phyloP scores from a whole-genome alignment of 805 yeast genomes.

The Ogataea henricii region DNA sequence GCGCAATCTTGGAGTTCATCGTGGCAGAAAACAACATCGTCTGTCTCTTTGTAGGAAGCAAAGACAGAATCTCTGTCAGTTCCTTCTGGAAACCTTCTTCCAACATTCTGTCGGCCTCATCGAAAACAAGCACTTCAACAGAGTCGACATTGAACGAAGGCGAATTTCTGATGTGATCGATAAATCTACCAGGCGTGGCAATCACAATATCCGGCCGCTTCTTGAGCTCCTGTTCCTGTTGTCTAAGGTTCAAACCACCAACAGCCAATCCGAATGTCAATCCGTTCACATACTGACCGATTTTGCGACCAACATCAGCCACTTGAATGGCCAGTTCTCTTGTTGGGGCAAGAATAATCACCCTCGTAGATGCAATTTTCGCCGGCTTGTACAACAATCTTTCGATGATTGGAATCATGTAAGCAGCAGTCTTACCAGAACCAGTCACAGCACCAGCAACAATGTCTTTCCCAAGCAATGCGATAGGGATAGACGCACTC shows the following conservation, averaged over 20 bases:
- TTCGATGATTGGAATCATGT: conserved; percentile 93
- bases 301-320: conserved; percentile 85
- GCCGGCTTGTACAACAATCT: conserved; percentile 87
- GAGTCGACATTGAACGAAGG: conserved; percentile 88
- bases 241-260: conserved; percentile 94
- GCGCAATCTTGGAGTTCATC: conserved; percentile 91
- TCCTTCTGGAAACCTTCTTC: conserved; percentile 99
- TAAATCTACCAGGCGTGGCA: conserved; percentile 98
- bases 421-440: conserved; percentile 99
- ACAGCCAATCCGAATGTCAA: conserved; percentile 93
- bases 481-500: conserved; percentile 89
- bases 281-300: conserved; percentile 74
- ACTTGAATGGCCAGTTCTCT: conserved; percentile 98
- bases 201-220: conserved; percentile 93
- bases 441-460: conserved; percentile 99
- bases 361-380: conserved; percentile 84
- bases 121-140: conserved; percentile 89
- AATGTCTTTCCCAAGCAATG: conserved; percentile 89
- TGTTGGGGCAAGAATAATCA: conserved; percentile 89
- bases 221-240: conserved; percentile 92
- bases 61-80: conserved; percentile 81
- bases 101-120: conserved; percentile 98
- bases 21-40: conserved; percentile 96
- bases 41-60: conserved; percentile 90
- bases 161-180: conserved; percentile 94